Evolutionary conservation across 192 early-diverging fungal species (phyloP).

Genomic region (Coemansia sp.): DNA sequence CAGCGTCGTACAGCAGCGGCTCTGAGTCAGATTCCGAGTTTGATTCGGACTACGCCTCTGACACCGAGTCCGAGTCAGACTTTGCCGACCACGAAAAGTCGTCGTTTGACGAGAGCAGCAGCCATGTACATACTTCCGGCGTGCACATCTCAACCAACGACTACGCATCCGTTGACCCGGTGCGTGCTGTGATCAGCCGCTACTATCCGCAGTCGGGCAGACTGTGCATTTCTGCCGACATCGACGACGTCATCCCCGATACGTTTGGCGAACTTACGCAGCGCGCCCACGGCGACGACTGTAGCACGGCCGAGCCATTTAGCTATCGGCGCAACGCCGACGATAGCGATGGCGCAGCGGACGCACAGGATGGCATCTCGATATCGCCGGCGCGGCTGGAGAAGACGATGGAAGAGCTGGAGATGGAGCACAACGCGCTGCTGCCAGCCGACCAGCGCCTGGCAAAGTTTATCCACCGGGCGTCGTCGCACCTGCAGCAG

Average conservation of each 20-base stretch:
- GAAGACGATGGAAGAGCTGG: constrained; percentile 26
- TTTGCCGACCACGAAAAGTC: not conserved
- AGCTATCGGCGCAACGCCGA: not conserved
- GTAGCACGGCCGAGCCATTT: not conserved
- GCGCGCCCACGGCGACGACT: not conserved
- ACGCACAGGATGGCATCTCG: not conserved
- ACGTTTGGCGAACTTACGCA: not conserved
- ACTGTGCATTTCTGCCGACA: constrained; percentile 35
- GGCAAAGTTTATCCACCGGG: constrained; percentile 49
- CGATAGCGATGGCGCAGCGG: constrained; percentile 1
- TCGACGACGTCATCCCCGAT: constrained; percentile 23
- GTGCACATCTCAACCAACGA: constrained; percentile 13
- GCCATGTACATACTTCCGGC: not conserved
- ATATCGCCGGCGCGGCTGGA: not conserved
- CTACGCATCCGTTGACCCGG: constrained; percentile 25
- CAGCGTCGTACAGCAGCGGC: not conserved
- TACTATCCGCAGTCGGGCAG: constrained; percentile 40
- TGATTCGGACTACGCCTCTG: constrained; percentile 12
- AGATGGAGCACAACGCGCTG: constrained; percentile 39
- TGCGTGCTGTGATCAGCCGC: constrained; percentile 34
- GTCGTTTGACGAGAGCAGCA: not conserved
- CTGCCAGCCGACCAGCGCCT: constrained; percentile 50
- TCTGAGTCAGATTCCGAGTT: constrained; percentile 13
- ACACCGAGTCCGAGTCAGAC: not conserved
- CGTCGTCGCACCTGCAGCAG: constrained; percentile 50